Evolutionary conservation across 2,329 filamentous ascomycete genomes (phyloP), one percentile per base, ranked within the genome.

Genomic region (Aphanoascus verrucosus): DNA sequence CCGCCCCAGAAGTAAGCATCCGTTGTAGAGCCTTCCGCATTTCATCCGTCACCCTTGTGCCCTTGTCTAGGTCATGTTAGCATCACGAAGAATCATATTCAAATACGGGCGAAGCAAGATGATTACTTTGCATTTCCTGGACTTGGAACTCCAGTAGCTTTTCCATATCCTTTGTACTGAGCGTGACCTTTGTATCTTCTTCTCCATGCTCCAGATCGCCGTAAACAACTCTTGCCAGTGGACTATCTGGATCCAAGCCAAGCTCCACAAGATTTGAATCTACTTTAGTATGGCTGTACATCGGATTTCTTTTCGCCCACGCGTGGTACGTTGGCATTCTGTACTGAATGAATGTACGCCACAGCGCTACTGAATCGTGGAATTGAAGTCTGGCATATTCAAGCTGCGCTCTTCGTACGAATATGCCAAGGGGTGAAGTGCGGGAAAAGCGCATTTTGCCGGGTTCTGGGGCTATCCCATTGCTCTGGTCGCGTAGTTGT

Each of bases 71-170:
- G 37, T 17, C 1, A 53, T 42, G 55, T 61, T 28, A 61, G 45
- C 38, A 48, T 32, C 14, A 48, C 40, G 46, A 32, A 38, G 37
- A 35, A 19, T 31, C 11, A 23, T 23, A 41, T 44, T 17, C 15
- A 15, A n/a, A 0, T 52, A 69, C 57, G 70, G 60, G 46, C n/a
- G 32, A 57, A 23, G 31, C 37, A 46, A 37, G 5, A 69, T 28
- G 11, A 9, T 34, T 70, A 84, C 85, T 86, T 66, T 96, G 90
- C 72, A 96, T 82, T 66, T 88, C 83, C 58, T 87, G 84, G 37
- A 97, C 84, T 64, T 95, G 90, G 61, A 93, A 94, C 60, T 94
- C 88, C 17, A 97, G 72, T 28, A 96, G 72, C 31, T 80, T 80
- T 64, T 94, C 87, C 6, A 93, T 75, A 63, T 94, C 88, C 60